These are phyloP conservation scores for Lecanicillium sp. DNA, from an alignment of 2,329 filamentous ascomycete genomes.

Conservation along the genomic window DNA sequence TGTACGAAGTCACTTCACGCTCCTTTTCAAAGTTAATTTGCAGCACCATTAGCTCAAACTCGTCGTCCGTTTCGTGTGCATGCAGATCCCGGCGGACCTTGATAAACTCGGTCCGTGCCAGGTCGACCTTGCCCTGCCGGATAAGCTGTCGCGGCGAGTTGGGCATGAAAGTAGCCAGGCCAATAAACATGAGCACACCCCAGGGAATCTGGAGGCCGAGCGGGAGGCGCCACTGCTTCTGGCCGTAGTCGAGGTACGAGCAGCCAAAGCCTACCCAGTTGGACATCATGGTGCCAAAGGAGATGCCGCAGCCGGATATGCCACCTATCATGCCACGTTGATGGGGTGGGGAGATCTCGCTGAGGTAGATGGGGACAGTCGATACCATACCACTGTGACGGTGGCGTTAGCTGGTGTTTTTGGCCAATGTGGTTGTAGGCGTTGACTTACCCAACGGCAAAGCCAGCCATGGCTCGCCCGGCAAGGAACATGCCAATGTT, in stretches of 20 bases:
- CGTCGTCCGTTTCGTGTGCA: conserved; percentile 35
- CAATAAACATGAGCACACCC: conserved; percentile 46
- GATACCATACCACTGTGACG: conserved; percentile 34
- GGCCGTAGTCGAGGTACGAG: conserved; percentile 40
- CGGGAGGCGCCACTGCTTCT: conserved; percentile 46
- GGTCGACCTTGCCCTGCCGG: conserved; percentile 37
- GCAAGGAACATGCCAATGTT: conserved; percentile 48
- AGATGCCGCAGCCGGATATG: conserved; percentile 37
- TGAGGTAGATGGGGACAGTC: conserved; percentile 48
- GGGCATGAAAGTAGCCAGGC: conserved; percentile 15
- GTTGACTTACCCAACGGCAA: conserved; percentile 6
- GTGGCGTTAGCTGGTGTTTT: too few species aligned
- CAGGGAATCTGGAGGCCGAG: conserved; percentile 48
- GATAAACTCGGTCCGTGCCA: conserved; percentile 38
- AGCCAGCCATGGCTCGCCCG: conserved; percentile 37
- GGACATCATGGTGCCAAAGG: conserved; percentile 30
- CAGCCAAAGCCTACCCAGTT: conserved; percentile 49
- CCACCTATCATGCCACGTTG: conserved; percentile 46
- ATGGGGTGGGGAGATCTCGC: conserved; percentile 41
- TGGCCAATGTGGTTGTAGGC: conserved; percentile 17
- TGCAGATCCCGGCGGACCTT: conserved; percentile 38
- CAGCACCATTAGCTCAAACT: conserved; percentile 45
- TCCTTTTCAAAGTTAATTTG: conserved; percentile 52
- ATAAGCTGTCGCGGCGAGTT: conserved; percentile 32
- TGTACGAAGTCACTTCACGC: conserved; percentile 42